phyloP scores from a whole-genome alignment of 1,139 yeast species.

The Saccharomyces pastorianus region DNA sequence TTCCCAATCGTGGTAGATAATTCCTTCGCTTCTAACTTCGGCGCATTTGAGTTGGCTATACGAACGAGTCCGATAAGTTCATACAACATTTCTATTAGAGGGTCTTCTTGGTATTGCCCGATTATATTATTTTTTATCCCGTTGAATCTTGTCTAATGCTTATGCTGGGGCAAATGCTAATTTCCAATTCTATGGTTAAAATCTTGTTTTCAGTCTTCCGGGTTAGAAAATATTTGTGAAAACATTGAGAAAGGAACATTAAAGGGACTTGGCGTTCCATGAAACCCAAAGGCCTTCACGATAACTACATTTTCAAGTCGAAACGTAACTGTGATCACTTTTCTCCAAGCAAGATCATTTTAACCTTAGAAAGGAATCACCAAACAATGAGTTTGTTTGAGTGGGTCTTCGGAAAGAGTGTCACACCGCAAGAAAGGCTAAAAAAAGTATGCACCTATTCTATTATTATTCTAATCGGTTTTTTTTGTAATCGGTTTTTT shows the following conservation, averaged over 20 bases:
- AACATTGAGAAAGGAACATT: neutral
- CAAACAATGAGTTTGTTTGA: constrained; percentile 56
- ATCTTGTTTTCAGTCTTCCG: neutral
- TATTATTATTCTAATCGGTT: too few species aligned
- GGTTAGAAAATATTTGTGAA: neutral
- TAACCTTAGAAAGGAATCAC: neutral
- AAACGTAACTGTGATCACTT: neutral
- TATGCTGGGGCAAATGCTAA: neutral
- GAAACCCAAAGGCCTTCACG: neutral
- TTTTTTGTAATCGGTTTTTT: neutral
- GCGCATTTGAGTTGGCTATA: constrained; percentile 48
- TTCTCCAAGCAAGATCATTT: neutral
- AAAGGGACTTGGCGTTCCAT: neutral
- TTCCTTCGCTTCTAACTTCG: constrained; percentile 57
- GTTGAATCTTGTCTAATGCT: neutral
- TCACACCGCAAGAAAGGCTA: constrained; percentile 90
- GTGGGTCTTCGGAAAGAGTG: constrained; percentile 91
- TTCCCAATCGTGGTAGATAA: constrained; percentile 72
- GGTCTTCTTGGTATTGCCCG: neutral
- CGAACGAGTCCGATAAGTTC: constrained; percentile 88
- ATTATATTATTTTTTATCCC: neutral
- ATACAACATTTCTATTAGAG: constrained; percentile 54
- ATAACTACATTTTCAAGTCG: neutral
- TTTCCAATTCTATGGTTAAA: neutral
- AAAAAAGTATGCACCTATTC: constrained; percentile 44